Conservation (phyloP, 2,329 filamentous ascomycete genomes). For the Graphilbum ipis-grandicollis region DNA sequence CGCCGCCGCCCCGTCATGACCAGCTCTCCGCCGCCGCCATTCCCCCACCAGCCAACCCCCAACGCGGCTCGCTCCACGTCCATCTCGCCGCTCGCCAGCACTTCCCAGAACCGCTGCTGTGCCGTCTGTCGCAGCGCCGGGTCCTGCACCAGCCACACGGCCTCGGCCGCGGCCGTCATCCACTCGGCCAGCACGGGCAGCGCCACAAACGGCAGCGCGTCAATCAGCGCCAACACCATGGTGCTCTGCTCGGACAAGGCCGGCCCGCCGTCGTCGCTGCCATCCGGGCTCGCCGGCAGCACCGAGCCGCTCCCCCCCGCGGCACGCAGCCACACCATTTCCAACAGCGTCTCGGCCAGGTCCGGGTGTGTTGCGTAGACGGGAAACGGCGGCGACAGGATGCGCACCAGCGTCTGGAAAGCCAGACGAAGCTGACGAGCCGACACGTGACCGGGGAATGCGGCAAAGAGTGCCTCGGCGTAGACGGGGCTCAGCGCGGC, state of each 20-base stretch:
- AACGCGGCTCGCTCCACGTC: slow-evolving; percentile 68
- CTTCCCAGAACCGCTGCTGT: slow-evolving; percentile 60
- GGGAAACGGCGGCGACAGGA: slow-evolving; percentile 63
- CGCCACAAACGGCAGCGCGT: slow-evolving; percentile 59
- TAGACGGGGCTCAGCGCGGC: slow-evolving; percentile 65
- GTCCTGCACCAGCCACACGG: slow-evolving; percentile 43
- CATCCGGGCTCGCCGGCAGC: slow-evolving; percentile 11
- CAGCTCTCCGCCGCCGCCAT: slow-evolving; percentile 33
- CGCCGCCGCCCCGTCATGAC: slow-evolving; percentile 16
- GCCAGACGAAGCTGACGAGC: slow-evolving; percentile 76
- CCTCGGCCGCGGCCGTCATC: slow-evolving; percentile 53
- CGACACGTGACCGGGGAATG: slow-evolving; percentile 65
- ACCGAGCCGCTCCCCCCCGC: slow-evolving; percentile 28
- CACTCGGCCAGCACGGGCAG: slow-evolving; percentile 60
- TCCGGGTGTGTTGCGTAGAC: slow-evolving; percentile 57
- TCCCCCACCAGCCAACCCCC: slow-evolving; percentile 76
- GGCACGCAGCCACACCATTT: slow-evolving; percentile 55
- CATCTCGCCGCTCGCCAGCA: slow-evolving; percentile 68
- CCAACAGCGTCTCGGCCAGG: slow-evolving; percentile 64
- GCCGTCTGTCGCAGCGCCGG: slow-evolving; percentile 43
- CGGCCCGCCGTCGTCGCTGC: slow-evolving; percentile 1
- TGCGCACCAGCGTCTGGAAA: slow-evolving; percentile 69
- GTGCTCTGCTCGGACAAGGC: slow-evolving; percentile 61
- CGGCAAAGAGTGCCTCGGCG: slow-evolving; percentile 60
- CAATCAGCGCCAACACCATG: slow-evolving; percentile 59